A percentile compares a stretch with the other conserved stretches of the same genome.
These are phyloP conservation scores for Globisporangium middletonii DNA, from an alignment of 352 stramenopile genomes.

Conservation along the genomic window DNA sequence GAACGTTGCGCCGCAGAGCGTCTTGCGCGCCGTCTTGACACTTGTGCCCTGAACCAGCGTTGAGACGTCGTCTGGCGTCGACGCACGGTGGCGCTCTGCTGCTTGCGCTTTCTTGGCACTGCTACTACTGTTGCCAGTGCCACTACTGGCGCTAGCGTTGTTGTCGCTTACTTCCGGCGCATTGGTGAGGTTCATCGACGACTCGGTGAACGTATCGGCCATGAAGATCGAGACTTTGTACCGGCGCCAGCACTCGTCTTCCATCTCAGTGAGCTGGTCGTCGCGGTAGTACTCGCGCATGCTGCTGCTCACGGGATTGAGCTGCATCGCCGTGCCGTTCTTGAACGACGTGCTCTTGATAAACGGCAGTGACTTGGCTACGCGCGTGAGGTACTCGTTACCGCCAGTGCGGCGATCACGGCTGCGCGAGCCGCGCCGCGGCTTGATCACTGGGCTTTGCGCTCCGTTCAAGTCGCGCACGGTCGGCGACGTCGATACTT, in stretches of 20 bases:
- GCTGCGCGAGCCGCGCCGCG: neutral
- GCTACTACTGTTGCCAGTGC: neutral
- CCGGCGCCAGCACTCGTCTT: constrained; percentile 65
- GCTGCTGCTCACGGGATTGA: constrained; percentile 42
- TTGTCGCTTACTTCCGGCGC: constrained; percentile 1
- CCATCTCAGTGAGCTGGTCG: constrained; percentile 47
- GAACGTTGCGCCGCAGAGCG: constrained; percentile 30
- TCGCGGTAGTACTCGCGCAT: constrained; percentile 46
- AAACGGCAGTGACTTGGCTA: constrained; percentile 17
- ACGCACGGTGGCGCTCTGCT: neutral
- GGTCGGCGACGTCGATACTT: neutral
- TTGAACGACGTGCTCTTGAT: constrained; percentile 37
- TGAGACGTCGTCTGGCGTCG: neutral
- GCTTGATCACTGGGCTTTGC: constrained; percentile 7
- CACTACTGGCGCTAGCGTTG: neutral
- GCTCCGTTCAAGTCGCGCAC: neutral
- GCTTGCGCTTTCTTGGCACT: constrained; percentile 5
- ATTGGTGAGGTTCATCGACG: neutral
- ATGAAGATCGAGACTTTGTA: constrained; percentile 68
- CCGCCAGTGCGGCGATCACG: constrained; percentile 6
- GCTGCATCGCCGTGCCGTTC: constrained; percentile 40
- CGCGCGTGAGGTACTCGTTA: constrained; percentile 7
- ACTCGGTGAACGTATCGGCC: constrained; percentile 26
- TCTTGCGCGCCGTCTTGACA: constrained; percentile 27
- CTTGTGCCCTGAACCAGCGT: constrained; percentile 7